Evolutionary conservation across 2,329 filamentous ascomycete species (phyloP), one percentile per base, ranked within the genome.

Genomic region (Trichoderma semiorbis): DNA sequence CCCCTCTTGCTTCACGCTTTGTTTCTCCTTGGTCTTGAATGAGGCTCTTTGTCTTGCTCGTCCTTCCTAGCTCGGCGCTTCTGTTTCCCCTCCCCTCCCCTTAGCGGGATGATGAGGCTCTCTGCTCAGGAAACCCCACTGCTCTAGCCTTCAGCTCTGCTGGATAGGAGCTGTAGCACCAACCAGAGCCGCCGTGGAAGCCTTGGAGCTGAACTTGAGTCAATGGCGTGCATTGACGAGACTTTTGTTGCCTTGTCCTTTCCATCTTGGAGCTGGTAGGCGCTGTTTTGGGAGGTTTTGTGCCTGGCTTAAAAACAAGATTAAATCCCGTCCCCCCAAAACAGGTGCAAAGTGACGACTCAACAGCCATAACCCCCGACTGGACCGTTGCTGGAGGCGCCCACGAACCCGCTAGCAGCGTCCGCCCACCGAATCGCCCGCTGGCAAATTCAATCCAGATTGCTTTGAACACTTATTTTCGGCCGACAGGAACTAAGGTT

Each of bases 51-150:
- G 21, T 50, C 36, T 34, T 50, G 36, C 43, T 61, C 34, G 32
- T 43, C 34, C 34, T 43, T 26, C 26, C 39, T 62, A 53, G 57
- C 39, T 61, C 57, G 67, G 67, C 67, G 67, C 67, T 58, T 60
- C 55, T 28, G 67, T n/a, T 69, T 26, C 67, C 67, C 55, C 67
- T 34, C 43, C 30, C 26, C 55, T 32, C 11, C 28, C 39, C 43
- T 69, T 69, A 69, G 67, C 67, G 67, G 66, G 67, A 69, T 53
- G 67, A 53, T 69, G 67, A 69, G 67, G 67, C 67, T 69, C 67
- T 69, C 67, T 62, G 14, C 30, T 53, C 39, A 62, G 39, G 30
- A 69, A 47, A 69, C 67, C 67, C 67, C 67, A 50, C 55, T 24
- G 39, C 24, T 16, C 47, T 62, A 69, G 67, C 57, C 57, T 62